Percentiles rank a stretch among this genome's conserved stretches.
Evolutionary conservation across 768 basidiomycete genomes (phyloP).

Genomic region (Boletus barrowsii): DNA sequence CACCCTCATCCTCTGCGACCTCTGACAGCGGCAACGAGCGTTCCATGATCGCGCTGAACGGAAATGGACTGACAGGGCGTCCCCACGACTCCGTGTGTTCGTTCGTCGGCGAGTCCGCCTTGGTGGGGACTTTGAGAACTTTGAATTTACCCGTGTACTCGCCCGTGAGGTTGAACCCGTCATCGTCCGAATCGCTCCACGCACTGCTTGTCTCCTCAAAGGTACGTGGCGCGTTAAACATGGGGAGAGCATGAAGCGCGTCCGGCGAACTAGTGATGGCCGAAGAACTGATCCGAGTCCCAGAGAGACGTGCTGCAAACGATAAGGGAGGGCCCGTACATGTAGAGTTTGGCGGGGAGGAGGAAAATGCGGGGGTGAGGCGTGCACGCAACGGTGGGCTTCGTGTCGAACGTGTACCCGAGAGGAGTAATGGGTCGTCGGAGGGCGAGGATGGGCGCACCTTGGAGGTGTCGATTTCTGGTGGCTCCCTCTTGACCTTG

Average conservation of each 20-base stretch:
- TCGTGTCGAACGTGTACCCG: constrained; percentile 22
- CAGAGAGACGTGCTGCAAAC: constrained; percentile 23
- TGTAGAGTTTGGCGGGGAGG: constrained; percentile 26
- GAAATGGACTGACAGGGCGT: constrained; percentile 67
- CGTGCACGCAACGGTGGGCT: constrained; percentile 29
- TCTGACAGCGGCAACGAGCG: constrained; percentile 22
- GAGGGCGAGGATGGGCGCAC: constrained; percentile 72
- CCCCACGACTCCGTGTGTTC: constrained; percentile 60
- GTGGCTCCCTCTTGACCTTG: constrained; percentile 61
- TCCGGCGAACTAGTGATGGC: constrained; percentile 1
- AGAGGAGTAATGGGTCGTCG: constrained; percentile 71
- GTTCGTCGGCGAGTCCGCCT: constrained; percentile 59
- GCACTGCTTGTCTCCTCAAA: constrained; percentile 4
- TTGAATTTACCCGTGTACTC: constrained; percentile 69
- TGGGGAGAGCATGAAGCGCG: constrained; percentile 12
- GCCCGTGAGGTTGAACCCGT: constrained; percentile 39
- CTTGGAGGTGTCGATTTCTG: constrained; percentile 54
- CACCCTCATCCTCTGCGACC: constrained; percentile 5
- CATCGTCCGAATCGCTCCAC: constrained; percentile 32
- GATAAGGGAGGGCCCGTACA: constrained; percentile 2
- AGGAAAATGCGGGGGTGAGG: constrained; percentile 37
- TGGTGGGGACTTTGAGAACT: constrained; percentile 55
- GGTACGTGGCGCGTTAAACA: constrained; percentile 9
- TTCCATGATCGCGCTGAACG: constrained; percentile 35
- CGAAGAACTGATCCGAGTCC: background rate